A percentile compares a stretch with the other conserved stretches of the same genome.
Conservation (phyloP, 441 rosid genomes). For the Daphne laureola region DNA sequence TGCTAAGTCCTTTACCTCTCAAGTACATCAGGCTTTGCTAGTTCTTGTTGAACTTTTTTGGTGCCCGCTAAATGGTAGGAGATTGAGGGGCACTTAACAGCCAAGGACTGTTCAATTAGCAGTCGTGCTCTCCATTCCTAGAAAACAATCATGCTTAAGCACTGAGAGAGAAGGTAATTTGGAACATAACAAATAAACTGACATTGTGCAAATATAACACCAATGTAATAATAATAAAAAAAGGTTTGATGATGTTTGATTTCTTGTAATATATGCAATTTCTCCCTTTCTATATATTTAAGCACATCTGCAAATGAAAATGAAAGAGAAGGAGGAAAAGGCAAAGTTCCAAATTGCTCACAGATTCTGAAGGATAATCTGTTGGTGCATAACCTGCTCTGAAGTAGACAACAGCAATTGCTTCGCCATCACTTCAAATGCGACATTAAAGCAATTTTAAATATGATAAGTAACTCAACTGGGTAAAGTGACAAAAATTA, state of each 20-base stretch:
- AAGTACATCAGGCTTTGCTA: conserved; percentile 83
- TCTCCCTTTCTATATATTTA: too few relatives aligned
- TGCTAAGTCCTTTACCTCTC: conserved; percentile 52
- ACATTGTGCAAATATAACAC: too few relatives aligned
- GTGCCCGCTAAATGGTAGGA: conserved; percentile 93
- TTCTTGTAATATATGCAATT: too few relatives aligned
- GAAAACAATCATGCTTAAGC: conserved; percentile 7
- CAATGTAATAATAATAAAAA: too few relatives aligned
- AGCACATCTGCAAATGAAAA: too few relatives aligned
- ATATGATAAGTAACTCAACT: background rate
- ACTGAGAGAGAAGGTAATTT: too few relatives aligned
- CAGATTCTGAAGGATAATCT: conserved; percentile 93
- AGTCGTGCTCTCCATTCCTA: conserved; percentile 95
- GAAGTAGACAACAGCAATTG: conserved; percentile 71
- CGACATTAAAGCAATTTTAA: conserved; percentile 18
- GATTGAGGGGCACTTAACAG: conserved; percentile 86
- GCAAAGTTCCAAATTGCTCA: conserved; percentile 23
- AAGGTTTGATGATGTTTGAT: too few relatives aligned
- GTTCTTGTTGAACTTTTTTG: conserved; percentile 96
- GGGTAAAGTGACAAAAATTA: conserved; percentile 17
- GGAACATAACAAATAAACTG: too few relatives aligned
- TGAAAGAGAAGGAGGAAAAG: too few relatives aligned
- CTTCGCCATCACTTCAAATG: conserved; percentile 56
- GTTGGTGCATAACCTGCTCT: conserved; percentile 90
- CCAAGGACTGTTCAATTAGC: conserved; percentile 78